These are phyloP conservation scores for Porphyrellus cyaneotinctus DNA, from an alignment of 768 basidiomycete species.

Conservation along the genomic window DNA sequence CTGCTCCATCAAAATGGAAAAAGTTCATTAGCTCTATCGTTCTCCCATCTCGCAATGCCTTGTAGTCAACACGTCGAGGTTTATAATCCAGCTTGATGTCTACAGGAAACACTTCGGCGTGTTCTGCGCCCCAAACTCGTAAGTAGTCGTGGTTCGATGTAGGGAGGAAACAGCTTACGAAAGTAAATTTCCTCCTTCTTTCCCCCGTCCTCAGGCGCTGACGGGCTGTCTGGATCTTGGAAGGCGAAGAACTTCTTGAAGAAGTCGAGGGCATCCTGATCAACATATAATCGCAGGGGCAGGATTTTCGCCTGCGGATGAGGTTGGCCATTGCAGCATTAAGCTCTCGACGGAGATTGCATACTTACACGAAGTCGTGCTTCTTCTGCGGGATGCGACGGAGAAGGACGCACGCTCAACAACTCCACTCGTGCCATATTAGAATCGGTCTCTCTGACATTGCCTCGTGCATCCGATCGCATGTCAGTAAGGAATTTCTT, in stretches of 20 bases:
- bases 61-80: slow-evolving; percentile 93
- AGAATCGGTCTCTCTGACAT: slow-evolving; percentile 85
- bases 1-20: slow-evolving; percentile 98
- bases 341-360: not conserved
- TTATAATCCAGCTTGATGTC: slow-evolving; percentile 98
- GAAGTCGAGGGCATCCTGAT: slow-evolving; percentile 98
- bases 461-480: slow-evolving; percentile 79
- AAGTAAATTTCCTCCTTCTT: slow-evolving; percentile 58
- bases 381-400: slow-evolving; percentile 66
- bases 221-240: slow-evolving; percentile 50
- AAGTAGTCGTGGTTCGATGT: slow-evolving; percentile 1
- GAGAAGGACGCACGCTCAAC: slow-evolving; percentile 66
- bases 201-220: slow-evolving; percentile 30
- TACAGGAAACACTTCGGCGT: slow-evolving; percentile 92
- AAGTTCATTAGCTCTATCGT: slow-evolving; percentile 99
- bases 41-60: slow-evolving; percentile 82
- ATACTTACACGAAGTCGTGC: slow-evolving; percentile 57
- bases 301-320: slow-evolving; percentile 73
- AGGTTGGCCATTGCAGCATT: not conserved
- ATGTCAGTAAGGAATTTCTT: slow-evolving; percentile 91
- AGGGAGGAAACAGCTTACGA: slow-evolving; percentile 44
- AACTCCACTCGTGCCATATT: slow-evolving; percentile 92
- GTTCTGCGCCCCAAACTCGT: slow-evolving; percentile 48
- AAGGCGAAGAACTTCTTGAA: slow-evolving; percentile 95
- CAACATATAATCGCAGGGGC: slow-evolving; percentile 89